Conservation (phyloP, 352 stramenopile genomes). For the Halophytophthora batemanensis region DNA sequence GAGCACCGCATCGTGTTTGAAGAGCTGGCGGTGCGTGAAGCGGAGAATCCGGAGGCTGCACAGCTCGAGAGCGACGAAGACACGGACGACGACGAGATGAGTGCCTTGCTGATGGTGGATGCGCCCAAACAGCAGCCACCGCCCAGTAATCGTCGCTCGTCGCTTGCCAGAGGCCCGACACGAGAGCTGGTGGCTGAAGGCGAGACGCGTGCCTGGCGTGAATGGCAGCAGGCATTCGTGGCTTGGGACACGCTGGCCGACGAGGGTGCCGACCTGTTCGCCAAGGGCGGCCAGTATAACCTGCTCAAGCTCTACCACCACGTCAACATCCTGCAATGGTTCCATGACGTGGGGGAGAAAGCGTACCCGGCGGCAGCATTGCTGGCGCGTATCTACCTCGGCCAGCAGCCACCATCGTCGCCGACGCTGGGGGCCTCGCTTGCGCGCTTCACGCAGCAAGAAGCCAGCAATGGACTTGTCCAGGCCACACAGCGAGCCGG, state of each 20-base stretch:
- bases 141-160: slow-evolving; percentile 3
- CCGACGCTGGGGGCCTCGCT: slow-evolving; percentile 15
- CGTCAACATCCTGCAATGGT: slow-evolving; percentile 39
- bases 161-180: slow-evolving; percentile 12
- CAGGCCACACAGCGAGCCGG: slow-evolving; percentile 14
- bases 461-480: slow-evolving; percentile 14
- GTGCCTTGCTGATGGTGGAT: slow-evolving; percentile 32
- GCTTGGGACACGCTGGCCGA: slow-evolving; percentile 28
- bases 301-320: slow-evolving; percentile 39
- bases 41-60: background rate
- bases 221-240: slow-evolving; percentile 35
- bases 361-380: slow-evolving; percentile 26
- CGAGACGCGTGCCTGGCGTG: slow-evolving; percentile 29
- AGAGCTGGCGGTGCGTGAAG: slow-evolving; percentile 15
- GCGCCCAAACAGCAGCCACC: slow-evolving; percentile 28
- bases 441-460: slow-evolving; percentile 18
- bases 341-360: slow-evolving; percentile 27
- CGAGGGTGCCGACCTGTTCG: slow-evolving; percentile 26
- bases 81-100: slow-evolving; percentile 31
- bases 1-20: slow-evolving; percentile 33
- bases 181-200: slow-evolving; percentile 14
- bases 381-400: slow-evolving; percentile 32
- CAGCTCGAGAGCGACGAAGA: slow-evolving; percentile 11
- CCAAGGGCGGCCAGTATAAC: slow-evolving; percentile 39
- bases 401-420: slow-evolving; percentile 11